Base-by-base conservation (phyloP, 2,329 filamentous ascomycete genomes). In the Lasiodiplodia hormozganensis region DNA sequence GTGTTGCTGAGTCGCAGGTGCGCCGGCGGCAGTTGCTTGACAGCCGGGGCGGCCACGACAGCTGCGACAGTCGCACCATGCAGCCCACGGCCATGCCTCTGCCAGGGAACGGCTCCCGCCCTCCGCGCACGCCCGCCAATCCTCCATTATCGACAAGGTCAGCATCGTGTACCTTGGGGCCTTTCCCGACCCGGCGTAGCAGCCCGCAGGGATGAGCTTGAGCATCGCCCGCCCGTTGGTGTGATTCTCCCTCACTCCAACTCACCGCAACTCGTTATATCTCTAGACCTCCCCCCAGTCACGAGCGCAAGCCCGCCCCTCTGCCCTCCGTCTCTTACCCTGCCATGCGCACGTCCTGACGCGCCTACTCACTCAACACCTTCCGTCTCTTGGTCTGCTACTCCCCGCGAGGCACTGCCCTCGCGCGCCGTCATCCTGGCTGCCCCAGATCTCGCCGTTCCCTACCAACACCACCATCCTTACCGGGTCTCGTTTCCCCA, bases 371-470 rank as follows among this genome's bases (percentile, higher is more conserved):
- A 14, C 36, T 31, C 28, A 12, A 36, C 53, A 31, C 51, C 51
- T 23, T 47, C 38, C 36, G 31, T 28, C 28, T 38, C 21, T 18
- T 23, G 25, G 34, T 16, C 65, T 60, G n/a, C 40, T 60, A 4
- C 28, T 47, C 65, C 16, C 40, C 31, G 53, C 65, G 53, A 52
- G 65, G 54, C 53, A 16, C 43, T 62, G 21, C 56, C 67, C 67
- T 49, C 67, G 38, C 57, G 31, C 65, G 53, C 62, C 43, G 72
- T 77, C 78, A 79, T 69, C 60, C 76, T 80, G 78, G 78, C 78
- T 76, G 74, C 78, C 68, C 77, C 78, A 74, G 75, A 75, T 34
- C 75, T 79, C 69, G 76, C 78, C 72, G 74, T 79, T 64, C 74
- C 73, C 68, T 72, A 74, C 69, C 71, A 74, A 65, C 75, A 77